Percentiles rank a stretch among this genome's conserved stretches.
phyloP scores from a whole-genome alignment of 768 basidiomycete species.

The Harrya chromipes region DNA sequence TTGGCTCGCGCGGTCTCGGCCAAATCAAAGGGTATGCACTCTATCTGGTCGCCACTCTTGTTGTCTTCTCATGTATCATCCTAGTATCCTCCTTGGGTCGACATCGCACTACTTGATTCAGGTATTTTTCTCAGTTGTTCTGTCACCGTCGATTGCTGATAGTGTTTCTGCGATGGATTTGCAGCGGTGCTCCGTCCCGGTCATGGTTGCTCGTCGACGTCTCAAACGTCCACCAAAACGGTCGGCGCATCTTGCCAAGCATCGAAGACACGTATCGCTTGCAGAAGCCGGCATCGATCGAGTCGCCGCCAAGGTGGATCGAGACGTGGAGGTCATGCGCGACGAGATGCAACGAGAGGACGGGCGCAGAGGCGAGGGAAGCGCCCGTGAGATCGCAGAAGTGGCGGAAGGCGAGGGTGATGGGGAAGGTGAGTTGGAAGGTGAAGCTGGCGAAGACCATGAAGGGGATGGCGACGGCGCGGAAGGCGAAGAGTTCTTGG shows the following conservation, averaged over 20 bases:
- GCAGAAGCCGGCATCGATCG: constrained; percentile 86
- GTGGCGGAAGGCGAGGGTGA: constrained; percentile 27
- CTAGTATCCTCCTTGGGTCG: constrained; percentile 86
- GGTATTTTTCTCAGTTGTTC: constrained; percentile 34
- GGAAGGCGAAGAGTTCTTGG: constrained; percentile 31
- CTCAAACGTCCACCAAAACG: constrained; percentile 85
- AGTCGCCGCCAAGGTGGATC: constrained; percentile 80
- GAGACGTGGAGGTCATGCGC: constrained; percentile 78
- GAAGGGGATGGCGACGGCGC: constrained; percentile 26
- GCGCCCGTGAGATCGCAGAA: constrained; percentile 18
- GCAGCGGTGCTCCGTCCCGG: constrained; percentile 89
- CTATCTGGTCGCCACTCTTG: too few species aligned
- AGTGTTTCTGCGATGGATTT: not conserved
- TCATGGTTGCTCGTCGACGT: constrained; percentile 93
- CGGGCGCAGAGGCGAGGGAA: constrained; percentile 29
- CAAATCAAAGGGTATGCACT: constrained; percentile 77
- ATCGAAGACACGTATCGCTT: constrained; percentile 80
- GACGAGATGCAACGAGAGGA: constrained; percentile 74
- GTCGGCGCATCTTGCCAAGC: constrained; percentile 75
- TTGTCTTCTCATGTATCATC: not conserved
- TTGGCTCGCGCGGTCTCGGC: constrained; percentile 88
- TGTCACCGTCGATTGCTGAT: not conserved
- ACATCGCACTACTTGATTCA: constrained; percentile 94
- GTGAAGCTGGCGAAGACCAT: constrained; percentile 17
- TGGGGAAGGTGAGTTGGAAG: constrained; percentile 17